These are phyloP conservation scores for Calamus simplicifolius DNA, from an alignment of 176 grass and related monocot genomes.

Conservation along the genomic window DNA sequence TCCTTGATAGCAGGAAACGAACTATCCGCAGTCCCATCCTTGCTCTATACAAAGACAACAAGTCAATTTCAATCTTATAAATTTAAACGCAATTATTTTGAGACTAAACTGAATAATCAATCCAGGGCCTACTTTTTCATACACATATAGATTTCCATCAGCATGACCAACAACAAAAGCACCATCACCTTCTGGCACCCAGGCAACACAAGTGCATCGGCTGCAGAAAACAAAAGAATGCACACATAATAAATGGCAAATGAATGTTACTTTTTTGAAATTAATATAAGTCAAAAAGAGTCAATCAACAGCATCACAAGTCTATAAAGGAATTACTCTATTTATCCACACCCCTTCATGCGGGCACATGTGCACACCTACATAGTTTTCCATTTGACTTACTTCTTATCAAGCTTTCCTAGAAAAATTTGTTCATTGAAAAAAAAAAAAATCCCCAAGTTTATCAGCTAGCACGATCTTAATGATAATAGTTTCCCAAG, in stretches of 20 bases:
- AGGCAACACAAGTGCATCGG: conserved; percentile 73
- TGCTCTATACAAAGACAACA: conserved; percentile 46
- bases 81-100: conserved; percentile 10
- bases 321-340: background rate
- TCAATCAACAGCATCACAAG: background rate
- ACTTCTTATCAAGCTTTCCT: no score
- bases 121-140: conserved; percentile 72
- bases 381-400: no score
- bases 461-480: no score
- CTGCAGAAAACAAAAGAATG: conserved; percentile 38
- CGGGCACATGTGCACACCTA: no score
- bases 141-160: conserved; percentile 84
- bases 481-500: no score
- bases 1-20: conserved; percentile 80
- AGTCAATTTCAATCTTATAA: background rate
- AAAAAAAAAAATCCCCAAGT: no score
- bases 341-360: no score
- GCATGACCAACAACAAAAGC: conserved; percentile 90
- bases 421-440: no score
- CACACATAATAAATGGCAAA: conserved; percentile 1
- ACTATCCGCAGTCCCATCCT: conserved; percentile 92
- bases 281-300: conserved; percentile 13
- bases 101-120: background rate
- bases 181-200: conserved; percentile 67
- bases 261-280: background rate